Evolutionary conservation across 345 rosid genomes (phyloP), one percentile per base, ranked within the genome.

Genomic region (Salix brachista): DNA sequence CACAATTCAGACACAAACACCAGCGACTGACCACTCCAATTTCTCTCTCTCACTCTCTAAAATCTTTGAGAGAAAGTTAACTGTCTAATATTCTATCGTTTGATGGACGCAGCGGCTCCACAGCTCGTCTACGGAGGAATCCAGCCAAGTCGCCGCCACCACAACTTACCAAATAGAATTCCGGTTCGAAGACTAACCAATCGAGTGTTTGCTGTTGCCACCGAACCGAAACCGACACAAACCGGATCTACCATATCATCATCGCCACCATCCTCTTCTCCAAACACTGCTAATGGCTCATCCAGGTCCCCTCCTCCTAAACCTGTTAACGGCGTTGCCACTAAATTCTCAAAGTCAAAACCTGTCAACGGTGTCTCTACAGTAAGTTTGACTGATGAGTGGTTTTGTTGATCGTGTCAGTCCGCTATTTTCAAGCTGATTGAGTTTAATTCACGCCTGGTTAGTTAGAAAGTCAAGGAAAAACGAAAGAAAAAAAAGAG

Each of bases 181-280:
- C 77, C 84, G 34, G 71, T 68, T 46, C 85, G 89, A 25, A 68
- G 84, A 36, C 80, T 82, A 39, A 25, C 26, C 11, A 69, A 65
- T 60, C 85, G 78, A 44, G 85, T 90, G 56, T 71, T 85, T 36
- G 94, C 97, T 46, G 86, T 93, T 58, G 91, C 97, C 18, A 82
- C 96, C 62, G 94, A 93, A 28, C 90, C 97, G 21, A 93, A 90
- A 78, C 92, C 97, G 28, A 56, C 86, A 5, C 86, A 77, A 71
- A 80, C 87, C 17, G 78, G 77, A 9, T 80, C 86, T n/a, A 65
- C 83, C 13, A 78, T 79, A 75, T 71, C 94, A 4, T 67, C 84
- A 19, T 69, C 81, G 21, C 67, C 69, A 2, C 1, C 50, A 44
- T 44, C 50, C 50, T 44, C 50, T 44, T 44, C 50, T 13, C 46